Evolutionary conservation across 2,329 filamentous ascomycete genomes (phyloP), one percentile per base, ranked within the genome.

Genomic region (Fusarium pseudocircinatum): DNA sequence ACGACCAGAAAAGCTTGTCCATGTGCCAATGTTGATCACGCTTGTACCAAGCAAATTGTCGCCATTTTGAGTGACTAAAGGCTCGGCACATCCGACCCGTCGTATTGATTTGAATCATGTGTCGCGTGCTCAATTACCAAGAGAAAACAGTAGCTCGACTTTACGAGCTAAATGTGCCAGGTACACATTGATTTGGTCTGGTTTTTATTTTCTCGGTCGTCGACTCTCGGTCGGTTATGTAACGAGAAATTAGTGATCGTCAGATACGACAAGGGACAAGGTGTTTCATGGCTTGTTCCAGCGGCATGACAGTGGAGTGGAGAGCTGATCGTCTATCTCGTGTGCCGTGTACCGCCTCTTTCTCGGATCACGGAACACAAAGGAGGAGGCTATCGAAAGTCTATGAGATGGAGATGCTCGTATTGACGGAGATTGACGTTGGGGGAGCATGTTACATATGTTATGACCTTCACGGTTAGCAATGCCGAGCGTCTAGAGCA

Each of bases 391-490:
- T 52, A 61, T 50, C 22, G 36, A 46, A 43, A 49, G 50, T 30
- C 24, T 47, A 40, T 43, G 36, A 37, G 40, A 49, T 49, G 47
- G 22, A 39, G 30, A 30, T 37, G 34, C 39, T 68, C 65, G 65
- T 69, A 68, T 67, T 63, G 28, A 32, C 63, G 65, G 65, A 68
- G 49, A 68, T 69, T 69, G 64, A 67, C 46, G 16, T 16, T 67
- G 3, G 32, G 22, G 28, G 2, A 43, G 42, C 56, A 63, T 52
- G 44, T 54, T 10, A 28, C 7, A 7, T 28, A 69, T 52, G 59
- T 62, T 8, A 30, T 42, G 58, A 54, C 40, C 10, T 15, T 28
- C 24, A 49, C 58, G 58, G 50, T 34, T 69, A 46, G 28, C 30
- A 6, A 36, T 69, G 66, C 66, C 66, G 65, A 40, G 24, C 39